phyloP scores from a whole-genome alignment of 2,329 filamentous ascomycete genomes.

The Diplodia mutila region DNA sequence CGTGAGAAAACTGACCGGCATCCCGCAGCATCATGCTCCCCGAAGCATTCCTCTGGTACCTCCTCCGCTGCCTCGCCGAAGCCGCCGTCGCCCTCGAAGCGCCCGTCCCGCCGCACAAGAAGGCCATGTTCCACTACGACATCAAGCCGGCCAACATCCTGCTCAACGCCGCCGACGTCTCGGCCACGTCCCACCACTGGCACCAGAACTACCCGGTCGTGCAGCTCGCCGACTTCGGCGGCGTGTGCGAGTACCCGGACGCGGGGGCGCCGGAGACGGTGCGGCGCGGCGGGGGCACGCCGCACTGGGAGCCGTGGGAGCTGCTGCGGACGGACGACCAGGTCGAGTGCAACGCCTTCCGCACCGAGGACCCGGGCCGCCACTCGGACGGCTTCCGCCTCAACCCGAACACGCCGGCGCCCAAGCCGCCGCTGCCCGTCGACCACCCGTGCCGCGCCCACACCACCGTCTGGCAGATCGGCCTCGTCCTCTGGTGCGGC shows the following conservation, averaged over 20 bases:
- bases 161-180: neutral
- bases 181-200: neutral
- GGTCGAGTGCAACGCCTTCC: neutral
- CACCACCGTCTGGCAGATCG: conserved; percentile 5
- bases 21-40: neutral
- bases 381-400: neutral
- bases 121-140: conserved; percentile 8
- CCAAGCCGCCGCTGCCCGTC: neutral
- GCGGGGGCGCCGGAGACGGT: neutral
- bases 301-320: neutral
- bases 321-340: too few species aligned
- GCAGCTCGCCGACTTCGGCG: conserved; percentile 1
- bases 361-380: neutral
- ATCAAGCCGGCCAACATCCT: conserved; percentile 13
- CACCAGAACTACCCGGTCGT: neutral
- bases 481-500: neutral
- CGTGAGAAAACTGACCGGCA: neutral
- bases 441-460: neutral
- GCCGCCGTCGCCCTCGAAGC: neutral
- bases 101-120: neutral
- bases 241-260: neutral
- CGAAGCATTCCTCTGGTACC: conserved; percentile 15
- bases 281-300: neutral
- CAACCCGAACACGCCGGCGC: too few species aligned
- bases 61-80: conserved; percentile 5